A percentile compares a stretch with the other conserved stretches of the same genome.
Conservation (phyloP, 495 filamentous ascomycete species). For the Articulospora tetracladia region DNA sequence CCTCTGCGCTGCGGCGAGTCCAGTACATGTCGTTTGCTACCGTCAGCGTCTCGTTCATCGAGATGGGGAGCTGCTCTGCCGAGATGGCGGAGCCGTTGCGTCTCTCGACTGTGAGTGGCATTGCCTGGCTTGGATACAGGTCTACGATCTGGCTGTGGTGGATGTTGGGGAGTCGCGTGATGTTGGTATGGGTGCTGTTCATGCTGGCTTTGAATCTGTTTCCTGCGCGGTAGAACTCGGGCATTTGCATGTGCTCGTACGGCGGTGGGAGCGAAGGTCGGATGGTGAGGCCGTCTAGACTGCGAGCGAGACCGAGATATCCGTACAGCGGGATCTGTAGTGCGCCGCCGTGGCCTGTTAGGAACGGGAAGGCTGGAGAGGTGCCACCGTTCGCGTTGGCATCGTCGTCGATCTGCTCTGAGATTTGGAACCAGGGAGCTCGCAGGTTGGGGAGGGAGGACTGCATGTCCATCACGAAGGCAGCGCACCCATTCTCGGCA, state of each 20-base stretch:
- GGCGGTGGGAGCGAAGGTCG: conserved; percentile 49
- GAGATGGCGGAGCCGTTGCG: conserved; percentile 19
- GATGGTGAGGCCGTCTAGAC: conserved; percentile 42
- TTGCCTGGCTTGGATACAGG: no score
- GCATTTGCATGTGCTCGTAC: conserved; percentile 49
- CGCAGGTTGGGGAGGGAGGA: conserved; percentile 44
- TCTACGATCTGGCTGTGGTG: conserved; percentile 29
- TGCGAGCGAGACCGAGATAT: conserved; percentile 43
- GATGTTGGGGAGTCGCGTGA: conserved; percentile 45
- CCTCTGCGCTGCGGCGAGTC: conserved; percentile 39
- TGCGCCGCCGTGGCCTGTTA: conserved; percentile 52
- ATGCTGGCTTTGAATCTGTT: conserved; percentile 55
- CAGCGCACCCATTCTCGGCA: conserved; percentile 45
- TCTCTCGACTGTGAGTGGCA: no score
- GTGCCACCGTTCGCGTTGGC: conserved; percentile 56
- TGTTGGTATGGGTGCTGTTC: conserved; percentile 63
- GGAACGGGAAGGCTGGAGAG: conserved; percentile 52
- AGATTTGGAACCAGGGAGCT: conserved; percentile 55
- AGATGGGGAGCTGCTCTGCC: conserved; percentile 41
- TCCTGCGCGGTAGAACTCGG: conserved; percentile 65
- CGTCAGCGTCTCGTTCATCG: conserved; percentile 42
- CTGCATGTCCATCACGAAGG: conserved; percentile 46
- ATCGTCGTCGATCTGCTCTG: conserved; percentile 67
- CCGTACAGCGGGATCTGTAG: conserved; percentile 49
- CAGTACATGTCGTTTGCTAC: conserved; percentile 50